These are phyloP conservation scores for Fremontodendron californicum DNA, from an alignment of 345 rosid species.

Conservation along the genomic window DNA sequence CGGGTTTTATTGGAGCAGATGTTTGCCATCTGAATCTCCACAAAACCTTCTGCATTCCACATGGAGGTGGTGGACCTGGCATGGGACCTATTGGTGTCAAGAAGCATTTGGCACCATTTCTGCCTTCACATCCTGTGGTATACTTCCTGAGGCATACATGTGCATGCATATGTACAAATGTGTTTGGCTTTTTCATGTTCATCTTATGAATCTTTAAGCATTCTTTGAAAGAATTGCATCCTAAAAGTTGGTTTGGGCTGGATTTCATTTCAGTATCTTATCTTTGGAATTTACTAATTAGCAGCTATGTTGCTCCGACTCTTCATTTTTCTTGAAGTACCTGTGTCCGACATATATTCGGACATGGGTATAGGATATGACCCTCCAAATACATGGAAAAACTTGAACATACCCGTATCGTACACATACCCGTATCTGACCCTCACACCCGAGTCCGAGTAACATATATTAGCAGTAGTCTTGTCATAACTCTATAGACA, in stretches of 20 bases:
- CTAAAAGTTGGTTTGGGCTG: neutral
- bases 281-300: neutral
- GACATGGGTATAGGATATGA: no score
- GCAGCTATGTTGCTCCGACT: no score
- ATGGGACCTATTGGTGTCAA: slow-evolving; percentile 99
- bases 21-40: slow-evolving; percentile 99
- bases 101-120: slow-evolving; percentile 88
- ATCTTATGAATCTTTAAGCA: neutral
- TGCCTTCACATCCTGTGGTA: slow-evolving; percentile 99
- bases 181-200: neutral
- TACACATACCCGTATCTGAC: no score
- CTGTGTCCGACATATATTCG: no score
- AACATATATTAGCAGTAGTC: neutral
- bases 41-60: slow-evolving; percentile 96
- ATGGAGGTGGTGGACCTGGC: slow-evolving; percentile 99
- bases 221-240: neutral
- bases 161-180: neutral
- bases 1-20: no score
- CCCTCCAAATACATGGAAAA: no score
- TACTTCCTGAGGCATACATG: slow-evolving; percentile 1
- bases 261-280: neutral
- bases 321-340: no score
- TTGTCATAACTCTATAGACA: neutral
- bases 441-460: no score
- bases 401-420: no score